Percentiles rank a stretch among this genome's conserved stretches.
phyloP scores from a whole-genome alignment of 1,284 basidiomycete species.

The Cryptococcus sp. region DNA sequence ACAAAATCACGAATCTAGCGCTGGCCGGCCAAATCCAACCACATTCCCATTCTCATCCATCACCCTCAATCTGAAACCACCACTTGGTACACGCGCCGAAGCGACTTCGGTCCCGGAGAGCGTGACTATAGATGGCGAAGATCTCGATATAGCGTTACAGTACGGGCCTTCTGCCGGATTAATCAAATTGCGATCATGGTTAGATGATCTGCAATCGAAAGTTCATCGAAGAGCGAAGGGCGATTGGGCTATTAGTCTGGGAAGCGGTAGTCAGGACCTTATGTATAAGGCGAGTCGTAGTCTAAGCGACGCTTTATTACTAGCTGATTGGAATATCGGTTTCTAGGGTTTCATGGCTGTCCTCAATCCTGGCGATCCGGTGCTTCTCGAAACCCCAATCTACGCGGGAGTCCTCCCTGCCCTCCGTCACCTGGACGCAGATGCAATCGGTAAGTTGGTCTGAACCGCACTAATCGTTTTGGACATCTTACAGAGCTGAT shows the following conservation, averaged over 20 bases:
- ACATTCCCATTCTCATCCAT: conserved; percentile 87
- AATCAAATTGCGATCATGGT: conserved; percentile 64
- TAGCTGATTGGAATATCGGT: conserved; percentile 1
- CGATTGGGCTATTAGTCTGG: conserved; percentile 73
- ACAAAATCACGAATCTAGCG: conserved; percentile 26
- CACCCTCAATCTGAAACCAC: conserved; percentile 58
- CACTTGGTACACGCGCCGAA: conserved; percentile 56
- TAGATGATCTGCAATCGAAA: conserved; percentile 65
- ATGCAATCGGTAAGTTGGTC: conserved; percentile 63
- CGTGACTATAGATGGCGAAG: conserved; percentile 59
- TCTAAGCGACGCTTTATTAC: background rate
- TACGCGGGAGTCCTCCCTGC: conserved; percentile 63
- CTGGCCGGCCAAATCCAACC: conserved; percentile 73
- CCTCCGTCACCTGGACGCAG: conserved; percentile 44
- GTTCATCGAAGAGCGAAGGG: conserved; percentile 61
- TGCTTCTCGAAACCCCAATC: conserved; percentile 82
- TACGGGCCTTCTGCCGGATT: conserved; percentile 77
- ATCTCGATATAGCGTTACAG: conserved; percentile 68
- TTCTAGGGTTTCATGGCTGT: conserved; percentile 59
- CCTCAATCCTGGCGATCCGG: conserved; percentile 75
- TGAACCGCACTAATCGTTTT: no score
- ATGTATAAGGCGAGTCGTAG: conserved; percentile 70
- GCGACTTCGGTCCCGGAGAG: conserved; percentile 55
- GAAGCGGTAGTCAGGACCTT: conserved; percentile 83
- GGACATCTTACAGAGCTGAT: background rate